Evolutionary conservation across 2,329 filamentous ascomycete genomes (phyloP).

Genomic region (Pseudogymnoascus sp.): DNA sequence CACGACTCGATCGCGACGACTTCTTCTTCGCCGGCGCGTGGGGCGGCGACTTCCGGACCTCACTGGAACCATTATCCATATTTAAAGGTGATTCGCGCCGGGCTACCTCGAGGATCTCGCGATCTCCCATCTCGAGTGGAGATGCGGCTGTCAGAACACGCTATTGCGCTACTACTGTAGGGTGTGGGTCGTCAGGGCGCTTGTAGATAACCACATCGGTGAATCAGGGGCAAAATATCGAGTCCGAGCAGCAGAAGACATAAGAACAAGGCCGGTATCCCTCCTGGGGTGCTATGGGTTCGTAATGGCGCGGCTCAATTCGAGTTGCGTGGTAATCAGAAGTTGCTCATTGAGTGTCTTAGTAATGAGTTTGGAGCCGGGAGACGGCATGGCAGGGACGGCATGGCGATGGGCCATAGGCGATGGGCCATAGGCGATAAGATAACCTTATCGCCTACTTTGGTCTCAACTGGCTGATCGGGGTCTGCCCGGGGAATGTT

Average conservation of each 20-base stretch:
- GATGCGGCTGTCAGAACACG: slow-evolving; percentile 1
- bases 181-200: neutral
- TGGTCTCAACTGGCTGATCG: neutral
- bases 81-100: neutral
- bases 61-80: neutral
- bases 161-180: slow-evolving; percentile 4
- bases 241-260: neutral
- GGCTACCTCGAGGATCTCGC: slow-evolving; percentile 2
- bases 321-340: slow-evolving; percentile 2
- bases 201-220: neutral
- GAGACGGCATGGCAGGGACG: neutral
- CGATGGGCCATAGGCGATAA: neutral
- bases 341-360: neutral
- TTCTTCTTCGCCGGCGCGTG: slow-evolving; percentile 14
- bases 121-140: slow-evolving; percentile 1
- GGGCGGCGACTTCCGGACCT: neutral
- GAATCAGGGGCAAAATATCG: neutral
- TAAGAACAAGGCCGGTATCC: neutral
- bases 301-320: neutral
- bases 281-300: neutral
- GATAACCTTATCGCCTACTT: neutral
- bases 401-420: neutral
- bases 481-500: neutral
- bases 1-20: slow-evolving; percentile 26
- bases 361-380: neutral